A percentile compares a stretch with the other conserved stretches of the same genome.
Evolutionary conservation across 768 basidiomycete genomes (phyloP).

Genomic region (Trametes elegans): DNA sequence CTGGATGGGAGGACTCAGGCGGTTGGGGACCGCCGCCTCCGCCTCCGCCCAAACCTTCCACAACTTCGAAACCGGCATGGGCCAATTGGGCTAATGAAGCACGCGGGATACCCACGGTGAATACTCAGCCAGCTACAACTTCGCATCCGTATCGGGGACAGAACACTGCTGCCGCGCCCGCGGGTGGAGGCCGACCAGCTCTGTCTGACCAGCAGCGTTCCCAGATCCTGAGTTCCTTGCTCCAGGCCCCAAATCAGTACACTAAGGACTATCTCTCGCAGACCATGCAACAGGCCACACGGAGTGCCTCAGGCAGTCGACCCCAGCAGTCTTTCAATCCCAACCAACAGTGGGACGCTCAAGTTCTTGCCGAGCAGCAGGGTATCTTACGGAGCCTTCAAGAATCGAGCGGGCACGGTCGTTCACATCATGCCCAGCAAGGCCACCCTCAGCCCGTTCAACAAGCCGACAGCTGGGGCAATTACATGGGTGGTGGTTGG

Average conservation of each 20-base stretch:
- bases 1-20: conserved; percentile 7
- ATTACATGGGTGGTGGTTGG: conserved; percentile 15
- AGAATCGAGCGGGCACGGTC: background rate
- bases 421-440: conserved; percentile 1
- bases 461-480: conserved; percentile 25
- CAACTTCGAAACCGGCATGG: conserved; percentile 17
- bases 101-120: conserved; percentile 15
- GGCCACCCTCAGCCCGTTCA: conserved; percentile 18
- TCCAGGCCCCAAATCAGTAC: conserved; percentile 17
- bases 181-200: conserved; percentile 5
- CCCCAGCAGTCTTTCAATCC: conserved; percentile 2
- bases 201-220: conserved; percentile 22
- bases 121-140: conserved; percentile 7
- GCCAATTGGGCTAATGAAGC: conserved; percentile 21
- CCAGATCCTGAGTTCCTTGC: conserved; percentile 17
- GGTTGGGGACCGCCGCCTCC: conserved; percentile 2
- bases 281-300: conserved; percentile 9
- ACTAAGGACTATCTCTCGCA: conserved; percentile 21
- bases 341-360: conserved; percentile 10
- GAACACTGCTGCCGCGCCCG: conserved; percentile 4
- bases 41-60: conserved; percentile 1
- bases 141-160: background rate
- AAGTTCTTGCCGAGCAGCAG: conserved; percentile 8
- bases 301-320: background rate
- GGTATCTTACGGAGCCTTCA: conserved; percentile 14